These are phyloP conservation scores for Penicillium cinerascens DNA, from an alignment of 495 filamentous ascomycete species.

Conservation along the genomic window DNA sequence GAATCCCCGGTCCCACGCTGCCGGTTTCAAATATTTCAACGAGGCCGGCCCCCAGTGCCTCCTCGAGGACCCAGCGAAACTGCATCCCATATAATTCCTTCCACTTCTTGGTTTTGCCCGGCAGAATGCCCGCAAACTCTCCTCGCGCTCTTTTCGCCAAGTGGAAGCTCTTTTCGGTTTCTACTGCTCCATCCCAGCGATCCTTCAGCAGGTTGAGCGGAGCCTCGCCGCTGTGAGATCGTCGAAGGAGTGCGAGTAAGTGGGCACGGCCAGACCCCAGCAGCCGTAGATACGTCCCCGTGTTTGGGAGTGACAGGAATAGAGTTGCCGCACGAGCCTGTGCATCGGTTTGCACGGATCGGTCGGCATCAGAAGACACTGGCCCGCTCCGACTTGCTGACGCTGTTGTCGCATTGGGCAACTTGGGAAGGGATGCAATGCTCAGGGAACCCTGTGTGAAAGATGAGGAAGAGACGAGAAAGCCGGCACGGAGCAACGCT, in stretches of 20 bases:
- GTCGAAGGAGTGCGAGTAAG: conserved; percentile 60
- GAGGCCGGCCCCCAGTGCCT: conserved; percentile 74
- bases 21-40: conserved; percentile 83
- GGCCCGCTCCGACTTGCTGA: conserved; percentile 48
- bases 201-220: conserved; percentile 66
- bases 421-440: conserved; percentile 51
- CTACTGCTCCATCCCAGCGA: conserved; percentile 76
- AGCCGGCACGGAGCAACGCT: conserved; percentile 65
- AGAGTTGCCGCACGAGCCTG: conserved; percentile 40
- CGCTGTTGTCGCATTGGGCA: conserved; percentile 46
- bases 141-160: conserved; percentile 62
- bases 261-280: conserved; percentile 62
- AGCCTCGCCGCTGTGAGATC: conserved; percentile 60
- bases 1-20: conserved; percentile 71
- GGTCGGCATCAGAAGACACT: conserved; percentile 8
- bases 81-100: conserved; percentile 69
- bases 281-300: conserved; percentile 71
- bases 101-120: conserved; percentile 76
- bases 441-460: conserved; percentile 43
- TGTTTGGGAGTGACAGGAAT: conserved; percentile 68
- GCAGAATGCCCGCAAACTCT: conserved; percentile 66
- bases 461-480: conserved; percentile 58
- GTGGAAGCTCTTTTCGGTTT: conserved; percentile 52
- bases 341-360: conserved; percentile 23
- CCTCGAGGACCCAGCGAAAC: conserved; percentile 76